Base-by-base conservation (phyloP, 2,329 filamentous ascomycete genomes). In the Fusarium albidum region DNA sequence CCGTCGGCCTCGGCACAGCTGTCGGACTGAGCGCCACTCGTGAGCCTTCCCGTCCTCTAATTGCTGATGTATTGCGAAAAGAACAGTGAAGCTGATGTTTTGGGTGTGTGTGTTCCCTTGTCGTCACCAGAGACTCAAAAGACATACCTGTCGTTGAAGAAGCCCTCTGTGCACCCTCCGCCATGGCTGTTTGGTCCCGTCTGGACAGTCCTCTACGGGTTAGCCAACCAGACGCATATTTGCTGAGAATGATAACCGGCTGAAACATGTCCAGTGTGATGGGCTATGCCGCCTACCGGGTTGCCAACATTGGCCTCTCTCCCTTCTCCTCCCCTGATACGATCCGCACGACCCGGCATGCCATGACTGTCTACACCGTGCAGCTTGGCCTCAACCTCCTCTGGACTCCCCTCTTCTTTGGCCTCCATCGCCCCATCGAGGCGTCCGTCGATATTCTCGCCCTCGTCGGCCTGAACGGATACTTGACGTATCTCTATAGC, bases 321-420 rank as follows among this genome's bases (percentile, higher is more conserved):
- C 85, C 86, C n/a, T 69, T 80, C 32, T 72, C 81, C 31, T 77
- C 80, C 29, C 76, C 82, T 26, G 72, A 75, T 32, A 83, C 82
- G n/a, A 79, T 84, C 40, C 73, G 77, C 29, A 75, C 84, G 47
- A 85, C 89, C 45, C 83, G 84, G 70, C 81, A 86, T 61, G 89
- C 87, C 62, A 88, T 91, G 52, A 91, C 89, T 0, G 81, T 97
- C 26, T 97, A 96, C 78, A 90, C 90, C 3, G 79, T 92, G 54
- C 93, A 97, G 75, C 86, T 97, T 7, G 90, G 82, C 10, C 80
- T 97, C 44, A 97, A 97, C 72, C 79, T 96, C 26, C 73, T 88
- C 47, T 98, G 91, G 91, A 97, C 92, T 84, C 94, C 94, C 11
- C 82, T 97, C 10, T 97, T 97, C 82, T 97, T 96, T 70, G 82